Evolutionary conservation across 2,329 filamentous ascomycete genomes (phyloP), one percentile per base, ranked within the genome.

Genomic region (Fusarium secorum): DNA sequence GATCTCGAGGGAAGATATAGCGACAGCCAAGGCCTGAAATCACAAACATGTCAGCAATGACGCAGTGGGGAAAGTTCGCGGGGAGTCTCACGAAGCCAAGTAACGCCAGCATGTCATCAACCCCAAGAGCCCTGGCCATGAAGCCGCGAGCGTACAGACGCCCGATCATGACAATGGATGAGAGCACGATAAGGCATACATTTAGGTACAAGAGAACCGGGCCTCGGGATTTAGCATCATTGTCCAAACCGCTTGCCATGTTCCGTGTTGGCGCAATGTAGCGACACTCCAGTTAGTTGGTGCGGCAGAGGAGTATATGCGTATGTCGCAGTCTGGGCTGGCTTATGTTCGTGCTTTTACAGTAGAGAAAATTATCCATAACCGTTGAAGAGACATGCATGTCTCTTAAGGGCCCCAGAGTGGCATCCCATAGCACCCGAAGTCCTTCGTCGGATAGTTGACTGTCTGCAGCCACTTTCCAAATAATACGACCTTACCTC

Each of bases 11-110:
- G 30, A 5, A 4, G 46, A 24, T 4, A 49, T 4, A 14, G 46
- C n/a, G 17, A 49, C 46, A 7, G 30, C 3, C 11, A 33, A 24
- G 1, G 46, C 46, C 46, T 49, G n/a, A 24, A 20, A 3, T 0
- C 17, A 49, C 2, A 14, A 11, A 1, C 15, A 20, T 1, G 46
- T 49, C 1, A 49, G 18, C 0, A 0, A 0, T 3, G 11, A 7
- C 6, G 1, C 5, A 10, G 2, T 1, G 4, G 5, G 15, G 5
- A 33, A 24, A 18, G 5, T 13, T 14, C n/a, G 1, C n/a, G 8
- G 30, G n/a, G 17, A 14, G 11, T 24, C 46, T 49, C 30, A 49
- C 46, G 11, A 49, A 49, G n/a, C 46, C 46, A 24, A 33, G 2
- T 11, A 24, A 0, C 4, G 46, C 46, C 17, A 49, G 7, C 13